phyloP scores from a whole-genome alignment of 345 rosid species.

The Camelina neglecta region DNA sequence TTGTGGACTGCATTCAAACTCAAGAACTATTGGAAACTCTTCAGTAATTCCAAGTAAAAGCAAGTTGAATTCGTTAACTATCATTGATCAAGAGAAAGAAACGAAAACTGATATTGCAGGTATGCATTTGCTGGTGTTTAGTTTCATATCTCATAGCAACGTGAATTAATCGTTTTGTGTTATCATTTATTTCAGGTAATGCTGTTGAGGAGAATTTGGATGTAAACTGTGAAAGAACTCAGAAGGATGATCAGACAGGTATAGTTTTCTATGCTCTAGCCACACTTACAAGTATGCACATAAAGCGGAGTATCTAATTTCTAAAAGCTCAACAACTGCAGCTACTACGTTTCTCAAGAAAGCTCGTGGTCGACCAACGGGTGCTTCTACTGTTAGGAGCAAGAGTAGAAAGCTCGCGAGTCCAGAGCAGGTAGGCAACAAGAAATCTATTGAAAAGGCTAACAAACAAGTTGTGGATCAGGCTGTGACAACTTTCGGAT shows the following conservation, averaged over 20 bases:
- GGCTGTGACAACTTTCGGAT: constrained; percentile 43
- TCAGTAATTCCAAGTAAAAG: constrained; percentile 36
- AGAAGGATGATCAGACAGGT: constrained; percentile 37
- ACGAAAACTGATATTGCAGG: constrained; percentile 47
- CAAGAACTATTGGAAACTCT: constrained; percentile 34
- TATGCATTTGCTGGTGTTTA: constrained; percentile 39
- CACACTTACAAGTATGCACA: neutral
- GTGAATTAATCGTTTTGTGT: neutral
- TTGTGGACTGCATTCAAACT: constrained; percentile 40
- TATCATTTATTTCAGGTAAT: constrained; percentile 43
- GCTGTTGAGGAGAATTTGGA: constrained; percentile 44
- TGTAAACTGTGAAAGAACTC: constrained; percentile 38
- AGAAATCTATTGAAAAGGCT: constrained; percentile 30
- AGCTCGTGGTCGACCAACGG: neutral
- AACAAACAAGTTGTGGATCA: constrained; percentile 37
- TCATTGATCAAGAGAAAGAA: constrained; percentile 42
- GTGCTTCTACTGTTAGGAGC: constrained; percentile 26
- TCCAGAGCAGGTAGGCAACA: constrained; percentile 30
- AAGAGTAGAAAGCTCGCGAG: constrained; percentile 30
- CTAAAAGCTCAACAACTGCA: constrained; percentile 19
- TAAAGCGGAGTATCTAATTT: neutral
- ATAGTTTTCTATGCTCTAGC: constrained; percentile 20
- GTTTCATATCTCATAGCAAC: constrained; percentile 18
- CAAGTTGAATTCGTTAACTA: constrained; percentile 34
- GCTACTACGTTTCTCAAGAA: constrained; percentile 30